phyloP scores from a whole-genome alignment of 176 grass and related monocot species.

The Areca catechu region DNA sequence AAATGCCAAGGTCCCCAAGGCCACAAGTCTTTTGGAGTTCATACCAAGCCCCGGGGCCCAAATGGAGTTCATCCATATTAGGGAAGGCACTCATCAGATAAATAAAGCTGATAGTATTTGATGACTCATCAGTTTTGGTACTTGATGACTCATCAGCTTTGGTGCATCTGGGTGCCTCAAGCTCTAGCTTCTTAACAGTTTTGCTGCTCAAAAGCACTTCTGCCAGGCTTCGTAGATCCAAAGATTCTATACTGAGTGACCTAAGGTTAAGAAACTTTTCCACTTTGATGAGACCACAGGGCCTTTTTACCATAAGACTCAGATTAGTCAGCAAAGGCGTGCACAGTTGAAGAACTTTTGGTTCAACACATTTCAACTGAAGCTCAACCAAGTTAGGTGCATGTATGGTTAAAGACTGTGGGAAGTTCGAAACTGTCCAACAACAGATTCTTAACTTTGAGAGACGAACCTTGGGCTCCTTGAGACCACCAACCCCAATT shows the following conservation, averaged over 20 bases:
- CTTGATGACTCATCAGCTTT: slow-evolving; percentile 20
- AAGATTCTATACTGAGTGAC: slow-evolving; percentile 28
- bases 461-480: slow-evolving; percentile 49
- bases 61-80: slow-evolving; percentile 36
- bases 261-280: slow-evolving; percentile 33
- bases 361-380: slow-evolving; percentile 53
- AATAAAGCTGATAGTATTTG: slow-evolving; percentile 11
- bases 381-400: slow-evolving; percentile 53
- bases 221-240: background rate
- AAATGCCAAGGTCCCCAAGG: slow-evolving; percentile 1
- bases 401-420: slow-evolving; percentile 29
- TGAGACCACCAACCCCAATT: slow-evolving; percentile 60
- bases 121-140: slow-evolving; percentile 17
- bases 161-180: slow-evolving; percentile 4
- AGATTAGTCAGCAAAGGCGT: slow-evolving; percentile 39
- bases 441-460: slow-evolving; percentile 44
- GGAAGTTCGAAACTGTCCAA: slow-evolving; percentile 55
- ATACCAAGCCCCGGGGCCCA: slow-evolving; percentile 37
- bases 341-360: slow-evolving; percentile 45
- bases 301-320: slow-evolving; percentile 43
- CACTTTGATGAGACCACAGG: slow-evolving; percentile 21
- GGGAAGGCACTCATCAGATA: slow-evolving; percentile 32
- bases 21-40: slow-evolving; percentile 20
- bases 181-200: background rate
- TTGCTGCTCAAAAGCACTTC: background rate